Percentiles rank a stretch among this genome's conserved stretches.
phyloP scores from a whole-genome alignment of 441 rosid species.

The Cnidoscolus chayamansa region DNA sequence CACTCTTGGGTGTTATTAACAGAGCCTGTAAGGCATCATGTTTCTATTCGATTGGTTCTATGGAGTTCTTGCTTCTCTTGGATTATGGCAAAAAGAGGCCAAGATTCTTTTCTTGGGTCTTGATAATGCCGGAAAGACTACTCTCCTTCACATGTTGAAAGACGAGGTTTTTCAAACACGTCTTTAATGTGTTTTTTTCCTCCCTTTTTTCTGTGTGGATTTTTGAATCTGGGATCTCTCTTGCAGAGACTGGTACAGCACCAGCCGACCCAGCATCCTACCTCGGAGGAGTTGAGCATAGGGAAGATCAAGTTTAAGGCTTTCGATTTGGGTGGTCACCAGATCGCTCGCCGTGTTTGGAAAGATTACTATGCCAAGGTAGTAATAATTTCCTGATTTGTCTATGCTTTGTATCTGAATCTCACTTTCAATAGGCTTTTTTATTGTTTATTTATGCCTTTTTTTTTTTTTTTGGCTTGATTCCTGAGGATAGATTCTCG shows the following conservation, averaged over 20 bases:
- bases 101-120: conserved; percentile 86
- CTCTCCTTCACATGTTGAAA: conserved; percentile 87
- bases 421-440: background rate
- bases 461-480: background rate
- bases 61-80: conserved; percentile 74
- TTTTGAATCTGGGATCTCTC: background rate
- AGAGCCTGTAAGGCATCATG: conserved; percentile 32
- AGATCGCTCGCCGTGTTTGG: conserved; percentile 94
- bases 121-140: conserved; percentile 88
- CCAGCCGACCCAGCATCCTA: conserved; percentile 90
- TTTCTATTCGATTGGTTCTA: conserved; percentile 86
- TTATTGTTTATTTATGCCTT: background rate
- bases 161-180: conserved; percentile 53
- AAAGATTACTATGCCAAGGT: conserved; percentile 95
- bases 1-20: background rate
- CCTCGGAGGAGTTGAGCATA: conserved; percentile 86
- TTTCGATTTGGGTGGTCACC: conserved; percentile 94
- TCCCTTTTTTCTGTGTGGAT: background rate
- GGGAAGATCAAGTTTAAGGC: conserved; percentile 92
- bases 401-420: background rate
- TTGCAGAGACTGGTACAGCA: conserved; percentile 83
- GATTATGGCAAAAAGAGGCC: conserved; percentile 88
- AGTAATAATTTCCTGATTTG: background rate
- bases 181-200: background rate
- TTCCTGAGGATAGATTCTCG: background rate